These are phyloP conservation scores for Globisporangium megalacanthum DNA, from an alignment of 352 stramenopile species.

Conservation along the genomic window DNA sequence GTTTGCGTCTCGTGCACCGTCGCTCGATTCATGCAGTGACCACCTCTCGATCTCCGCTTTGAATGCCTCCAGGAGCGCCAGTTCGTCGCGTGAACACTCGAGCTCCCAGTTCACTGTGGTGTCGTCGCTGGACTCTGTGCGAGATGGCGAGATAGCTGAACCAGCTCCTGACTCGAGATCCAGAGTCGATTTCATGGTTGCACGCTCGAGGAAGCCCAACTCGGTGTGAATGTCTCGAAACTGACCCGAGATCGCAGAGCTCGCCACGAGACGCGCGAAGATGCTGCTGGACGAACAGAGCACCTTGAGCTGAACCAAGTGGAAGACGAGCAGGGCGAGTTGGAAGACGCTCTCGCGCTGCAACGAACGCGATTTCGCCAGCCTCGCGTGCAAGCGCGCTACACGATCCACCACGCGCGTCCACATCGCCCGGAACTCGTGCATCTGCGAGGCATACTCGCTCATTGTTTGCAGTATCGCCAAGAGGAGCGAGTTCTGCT, in stretches of 20 bases:
- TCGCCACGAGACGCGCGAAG: background rate
- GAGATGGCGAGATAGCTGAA: too few species aligned
- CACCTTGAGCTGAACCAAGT: background rate
- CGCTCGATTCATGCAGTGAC: background rate
- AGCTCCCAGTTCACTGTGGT: background rate
- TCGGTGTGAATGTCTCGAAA: conserved; percentile 6
- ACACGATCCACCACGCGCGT: background rate
- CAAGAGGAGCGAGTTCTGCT: background rate
- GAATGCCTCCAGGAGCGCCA: background rate
- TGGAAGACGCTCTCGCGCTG: background rate
- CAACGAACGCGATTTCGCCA: background rate
- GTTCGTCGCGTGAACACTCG: background rate
- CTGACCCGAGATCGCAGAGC: background rate
- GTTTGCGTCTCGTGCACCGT: background rate
- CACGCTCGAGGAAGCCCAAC: conserved; percentile 3
- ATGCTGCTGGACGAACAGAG: conserved; percentile 1
- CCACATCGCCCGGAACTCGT: conserved; percentile 6
- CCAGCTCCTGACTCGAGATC: too few species aligned
- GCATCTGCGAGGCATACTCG: background rate
- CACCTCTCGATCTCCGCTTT: background rate
- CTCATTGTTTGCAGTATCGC: conserved; percentile 1
- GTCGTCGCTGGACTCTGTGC: background rate
- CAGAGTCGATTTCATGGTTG: background rate
- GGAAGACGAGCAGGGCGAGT: conserved; percentile 1
- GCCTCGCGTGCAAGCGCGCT: background rate